These are phyloP conservation scores for Hibiscus trionum DNA, from an alignment of 345 rosid species.

Conservation along the genomic window DNA sequence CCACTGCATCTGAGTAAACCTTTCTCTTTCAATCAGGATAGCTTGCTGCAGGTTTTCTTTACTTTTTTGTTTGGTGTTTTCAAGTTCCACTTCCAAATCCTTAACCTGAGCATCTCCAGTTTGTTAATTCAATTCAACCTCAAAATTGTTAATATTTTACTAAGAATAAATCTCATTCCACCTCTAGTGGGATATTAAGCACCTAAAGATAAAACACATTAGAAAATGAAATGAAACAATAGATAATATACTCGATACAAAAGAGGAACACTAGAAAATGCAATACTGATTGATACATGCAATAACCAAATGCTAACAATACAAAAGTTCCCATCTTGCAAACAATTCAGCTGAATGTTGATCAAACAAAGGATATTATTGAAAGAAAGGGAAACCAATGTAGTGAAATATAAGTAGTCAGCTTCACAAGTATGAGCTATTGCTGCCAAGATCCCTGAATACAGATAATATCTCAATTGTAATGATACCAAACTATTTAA, in stretches of 20 bases:
- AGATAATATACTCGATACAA: background rate
- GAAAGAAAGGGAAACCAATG: background rate
- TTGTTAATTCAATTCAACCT: constrained; percentile 7
- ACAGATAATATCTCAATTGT: background rate
- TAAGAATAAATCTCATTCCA: background rate
- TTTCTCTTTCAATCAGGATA: constrained; percentile 79
- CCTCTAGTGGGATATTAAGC: background rate
- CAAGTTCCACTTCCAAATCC: constrained; percentile 92
- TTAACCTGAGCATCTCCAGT: constrained; percentile 51
- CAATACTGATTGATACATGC: background rate
- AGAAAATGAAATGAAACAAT: background rate
- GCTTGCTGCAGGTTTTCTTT: constrained; percentile 92
- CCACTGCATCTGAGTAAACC: constrained; percentile 92
- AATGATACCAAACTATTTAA: constrained; percentile 5
- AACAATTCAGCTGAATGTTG: background rate
- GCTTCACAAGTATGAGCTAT: background rate
- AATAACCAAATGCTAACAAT: background rate
- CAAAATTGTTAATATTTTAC: background rate
- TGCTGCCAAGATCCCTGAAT: background rate
- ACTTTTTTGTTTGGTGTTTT: constrained; percentile 74
- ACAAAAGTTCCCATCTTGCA: background rate
- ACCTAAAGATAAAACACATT: background rate
- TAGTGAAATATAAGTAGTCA: background rate
- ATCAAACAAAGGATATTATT: background rate
- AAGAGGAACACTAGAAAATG: background rate